Evolutionary conservation across 208 protist species (phyloP).

Genomic region (Endotrypanum monterogeii): DNA sequence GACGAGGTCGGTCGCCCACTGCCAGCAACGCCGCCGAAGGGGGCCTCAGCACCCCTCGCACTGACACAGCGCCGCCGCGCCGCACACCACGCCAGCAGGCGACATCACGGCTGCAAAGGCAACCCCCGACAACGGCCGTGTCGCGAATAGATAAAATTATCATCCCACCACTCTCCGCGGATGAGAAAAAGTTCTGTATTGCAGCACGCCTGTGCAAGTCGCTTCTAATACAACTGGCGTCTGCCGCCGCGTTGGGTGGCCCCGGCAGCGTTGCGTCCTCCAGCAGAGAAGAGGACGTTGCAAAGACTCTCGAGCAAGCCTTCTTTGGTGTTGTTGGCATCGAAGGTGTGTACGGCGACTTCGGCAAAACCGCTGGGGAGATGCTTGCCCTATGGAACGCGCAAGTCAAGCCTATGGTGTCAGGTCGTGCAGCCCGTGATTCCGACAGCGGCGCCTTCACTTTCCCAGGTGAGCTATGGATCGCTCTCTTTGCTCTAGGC

Average conservation of each 20-base stretch:
- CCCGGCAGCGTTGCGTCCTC: constrained; percentile 5
- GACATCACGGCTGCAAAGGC: background rate
- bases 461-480: constrained; percentile 62
- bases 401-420: constrained; percentile 20
- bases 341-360: constrained; percentile 40
- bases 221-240: constrained; percentile 30
- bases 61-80: constrained; percentile 10
- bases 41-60: constrained; percentile 3
- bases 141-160: constrained; percentile 1
- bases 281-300: constrained; percentile 29
- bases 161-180: constrained; percentile 12
- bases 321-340: constrained; percentile 60
- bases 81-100: constrained; percentile 13
- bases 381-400: constrained; percentile 60
- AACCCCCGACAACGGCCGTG: constrained; percentile 6
- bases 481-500: constrained; percentile 62
- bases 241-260: constrained; percentile 3
- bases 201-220: constrained; percentile 35
- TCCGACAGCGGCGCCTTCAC: background rate
- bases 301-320: constrained; percentile 42
- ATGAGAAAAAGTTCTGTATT: constrained; percentile 31
- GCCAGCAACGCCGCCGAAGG: background rate
- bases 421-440: background rate
- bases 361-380: constrained; percentile 40
- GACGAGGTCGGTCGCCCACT: background rate